These are phyloP conservation scores for Russula vinacea DNA, from an alignment of 768 basidiomycete species.

Conservation along the genomic window DNA sequence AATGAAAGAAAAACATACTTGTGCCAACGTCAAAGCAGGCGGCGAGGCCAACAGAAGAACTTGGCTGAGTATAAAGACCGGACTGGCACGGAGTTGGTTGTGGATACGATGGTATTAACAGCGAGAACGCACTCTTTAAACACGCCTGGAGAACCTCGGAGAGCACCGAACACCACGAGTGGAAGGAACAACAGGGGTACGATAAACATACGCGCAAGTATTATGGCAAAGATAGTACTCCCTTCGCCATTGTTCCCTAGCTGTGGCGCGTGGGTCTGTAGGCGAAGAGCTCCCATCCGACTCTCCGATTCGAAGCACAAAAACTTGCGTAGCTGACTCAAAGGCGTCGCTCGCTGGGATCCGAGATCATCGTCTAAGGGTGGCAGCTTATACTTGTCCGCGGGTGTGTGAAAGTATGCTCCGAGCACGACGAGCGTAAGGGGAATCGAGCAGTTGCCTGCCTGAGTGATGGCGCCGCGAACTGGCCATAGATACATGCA, in stretches of 20 bases:
- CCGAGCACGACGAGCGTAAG: slow-evolving; percentile 88
- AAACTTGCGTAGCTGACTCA: slow-evolving; percentile 45
- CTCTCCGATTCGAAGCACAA: slow-evolving; percentile 54
- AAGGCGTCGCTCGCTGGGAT: slow-evolving; percentile 34
- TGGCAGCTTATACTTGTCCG: slow-evolving; percentile 36
- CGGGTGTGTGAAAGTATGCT: slow-evolving; percentile 74
- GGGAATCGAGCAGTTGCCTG: slow-evolving; percentile 80
- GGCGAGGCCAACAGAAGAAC: slow-evolving; percentile 80
- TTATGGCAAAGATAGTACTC: slow-evolving; percentile 76
- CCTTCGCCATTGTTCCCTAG: slow-evolving; percentile 59
- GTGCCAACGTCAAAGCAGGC: slow-evolving; percentile 69
- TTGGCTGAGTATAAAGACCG: slow-evolving; percentile 83
- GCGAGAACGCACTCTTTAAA: slow-evolving; percentile 70
- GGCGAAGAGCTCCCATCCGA: slow-evolving; percentile 42
- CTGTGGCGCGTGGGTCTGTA: slow-evolving; percentile 22
- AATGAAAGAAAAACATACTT: slow-evolving; percentile 36
- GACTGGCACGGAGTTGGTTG: slow-evolving; percentile 43
- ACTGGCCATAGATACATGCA: slow-evolving; percentile 58
- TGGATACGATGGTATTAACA: slow-evolving; percentile 16
- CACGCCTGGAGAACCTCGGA: slow-evolving; percentile 54
- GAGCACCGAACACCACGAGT: slow-evolving; percentile 60
- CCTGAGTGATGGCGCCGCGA: slow-evolving; percentile 59
- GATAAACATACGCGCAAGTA: slow-evolving; percentile 81
- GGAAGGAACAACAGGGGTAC: slow-evolving; percentile 78
- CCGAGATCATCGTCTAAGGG: slow-evolving; percentile 27